Percentiles rank a stretch among this genome's conserved stretches.
Conservation (phyloP, 2,329 filamentous ascomycete genomes). For the Paradendryphiella salina region DNA sequence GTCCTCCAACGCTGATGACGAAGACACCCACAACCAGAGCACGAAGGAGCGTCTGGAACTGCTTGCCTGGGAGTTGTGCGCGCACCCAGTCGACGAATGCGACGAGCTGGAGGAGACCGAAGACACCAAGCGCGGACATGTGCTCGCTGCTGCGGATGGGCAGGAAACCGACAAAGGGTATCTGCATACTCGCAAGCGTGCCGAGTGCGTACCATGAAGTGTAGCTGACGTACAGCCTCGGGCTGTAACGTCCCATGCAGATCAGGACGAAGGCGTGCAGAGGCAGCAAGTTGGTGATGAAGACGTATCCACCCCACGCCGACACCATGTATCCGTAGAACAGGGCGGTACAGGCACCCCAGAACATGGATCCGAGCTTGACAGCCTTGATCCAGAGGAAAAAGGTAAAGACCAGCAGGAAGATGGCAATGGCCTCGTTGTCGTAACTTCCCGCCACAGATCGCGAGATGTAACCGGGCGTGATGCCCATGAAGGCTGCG, state of each 20-base stretch:
- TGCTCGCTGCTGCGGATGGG: slow-evolving; percentile 97
- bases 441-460: slow-evolving; percentile 98
- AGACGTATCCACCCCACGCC: slow-evolving; percentile 98
- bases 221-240: slow-evolving; percentile 91
- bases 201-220: slow-evolving; percentile 97
- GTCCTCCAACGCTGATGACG: slow-evolving; percentile 69
- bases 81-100: slow-evolving; percentile 90
- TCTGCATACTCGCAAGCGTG: slow-evolving; percentile 97
- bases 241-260: slow-evolving; percentile 95
- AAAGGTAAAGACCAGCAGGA: slow-evolving; percentile 97
- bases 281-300: slow-evolving; percentile 96
- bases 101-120: slow-evolving; percentile 91
- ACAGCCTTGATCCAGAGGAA: slow-evolving; percentile 99
- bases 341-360: slow-evolving; percentile 89
- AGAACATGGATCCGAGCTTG: slow-evolving; percentile 94
- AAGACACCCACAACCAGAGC: slow-evolving; percentile 76
- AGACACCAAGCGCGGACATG: slow-evolving; percentile 95
- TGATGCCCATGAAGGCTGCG: slow-evolving; percentile 95
- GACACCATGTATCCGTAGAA: slow-evolving; percentile 99
- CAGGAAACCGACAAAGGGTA: slow-evolving; percentile 97
- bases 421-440: slow-evolving; percentile 99
- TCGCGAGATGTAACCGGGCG: slow-evolving; percentile 95
- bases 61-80: slow-evolving; percentile 83
- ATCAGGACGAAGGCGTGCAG: slow-evolving; percentile 92
- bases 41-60: slow-evolving; percentile 89